Evolutionary conservation across 1,284 basidiomycete genomes (phyloP), one percentile per base, ranked within the genome.

Genomic region (Cutaneotrichosporon sp.): DNA sequence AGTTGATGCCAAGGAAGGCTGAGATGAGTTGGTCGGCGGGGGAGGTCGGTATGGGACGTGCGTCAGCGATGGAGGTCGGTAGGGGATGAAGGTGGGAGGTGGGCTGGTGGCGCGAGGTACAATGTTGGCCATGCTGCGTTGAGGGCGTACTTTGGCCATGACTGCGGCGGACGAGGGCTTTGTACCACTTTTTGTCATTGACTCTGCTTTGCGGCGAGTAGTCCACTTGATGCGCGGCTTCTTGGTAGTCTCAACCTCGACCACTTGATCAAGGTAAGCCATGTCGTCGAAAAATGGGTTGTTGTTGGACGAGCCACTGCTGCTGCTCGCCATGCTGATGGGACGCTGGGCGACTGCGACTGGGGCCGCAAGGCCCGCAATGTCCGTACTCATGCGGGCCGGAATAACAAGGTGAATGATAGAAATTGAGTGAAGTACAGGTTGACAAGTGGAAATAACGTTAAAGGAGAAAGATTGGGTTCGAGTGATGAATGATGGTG

Each of bases 181-280:
- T 9, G 55, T 21, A 11, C 13, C 38, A 22, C 13, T 13, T 16
- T 56, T 38, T 11, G 21, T 22, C 21, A 30, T 56, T 38, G 36
- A 40, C 14, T 40, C 55, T 3, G 55, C 13, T 22, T 56, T 56
- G 36, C 21, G 22, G 13, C 26, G 21, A 10, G 21, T 26, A 5
- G 21, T 22, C 55, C 55, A 56, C 22, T 46, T 56, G 11, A 56
- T 21, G 10, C 38, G 38, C 14, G 55, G 21, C 55, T 40, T 46
- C 13, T 40, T 56, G 32, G 38, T 16, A 21, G 13, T 31, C 22
- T 56, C 38, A 4, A 13, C 26, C 22, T 56, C 55, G 5, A 56
- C 55, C 14, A 56, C 55, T 4, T 21, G 36, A 22, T 56, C 55
- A 22, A 56, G 38, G 55, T 56, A 56, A n/a, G 55, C 55, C 55